phyloP scores from a whole-genome alignment of 176 grass and related monocot genomes.

The Triticum timopheevii region DNA sequence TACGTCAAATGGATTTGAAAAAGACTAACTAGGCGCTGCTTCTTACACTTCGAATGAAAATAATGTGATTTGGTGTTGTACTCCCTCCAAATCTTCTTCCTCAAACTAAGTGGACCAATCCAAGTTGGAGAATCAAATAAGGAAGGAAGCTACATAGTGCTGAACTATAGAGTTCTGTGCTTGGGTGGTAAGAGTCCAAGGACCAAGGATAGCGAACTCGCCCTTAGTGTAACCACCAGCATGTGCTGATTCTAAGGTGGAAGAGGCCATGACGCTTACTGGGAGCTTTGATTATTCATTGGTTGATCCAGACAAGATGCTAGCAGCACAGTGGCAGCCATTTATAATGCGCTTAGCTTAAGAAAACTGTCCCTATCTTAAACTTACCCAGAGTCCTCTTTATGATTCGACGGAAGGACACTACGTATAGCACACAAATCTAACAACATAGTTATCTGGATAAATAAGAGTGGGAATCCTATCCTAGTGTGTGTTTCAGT shows the following conservation, averaged over 20 bases:
- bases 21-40: neutral
- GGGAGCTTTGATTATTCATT: neutral
- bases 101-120: neutral
- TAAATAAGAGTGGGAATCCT: no score
- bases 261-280: neutral
- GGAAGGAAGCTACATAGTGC: neutral
- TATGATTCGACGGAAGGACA: neutral
- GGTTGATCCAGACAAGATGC: neutral
- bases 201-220: neutral
- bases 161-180: neutral
- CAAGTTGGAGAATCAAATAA: neutral
- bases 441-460: no score
- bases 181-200: neutral
- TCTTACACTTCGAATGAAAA: neutral
- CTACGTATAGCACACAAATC: no score
- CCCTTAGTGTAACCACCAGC: neutral
- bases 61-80: neutral
- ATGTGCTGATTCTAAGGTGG: neutral
- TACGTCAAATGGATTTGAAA: neutral
- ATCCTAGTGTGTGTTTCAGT: no score
- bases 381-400: neutral
- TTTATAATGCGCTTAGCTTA: neutral
- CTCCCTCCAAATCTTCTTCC: neutral
- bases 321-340: neutral
- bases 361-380: neutral